A percentile compares a stretch with the other conserved stretches of the same genome.
phyloP scores from a whole-genome alignment of 2,329 filamentous ascomycete species.

The Fusarium sp. region DNA sequence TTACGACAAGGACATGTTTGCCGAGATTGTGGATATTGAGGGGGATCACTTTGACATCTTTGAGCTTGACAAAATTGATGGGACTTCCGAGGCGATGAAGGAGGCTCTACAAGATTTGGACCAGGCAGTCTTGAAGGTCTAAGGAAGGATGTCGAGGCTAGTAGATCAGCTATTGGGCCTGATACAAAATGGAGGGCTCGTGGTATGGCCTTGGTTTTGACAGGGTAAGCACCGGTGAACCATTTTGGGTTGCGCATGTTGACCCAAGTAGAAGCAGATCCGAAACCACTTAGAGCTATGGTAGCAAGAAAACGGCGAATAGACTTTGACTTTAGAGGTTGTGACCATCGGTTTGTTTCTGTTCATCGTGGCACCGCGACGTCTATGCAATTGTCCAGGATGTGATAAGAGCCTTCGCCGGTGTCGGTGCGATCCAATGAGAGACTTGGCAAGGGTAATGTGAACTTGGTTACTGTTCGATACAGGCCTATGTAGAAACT shows the following conservation, averaged over 20 bases:
- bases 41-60: constrained; percentile 69
- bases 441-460: not conserved
- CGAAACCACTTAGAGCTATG: not conserved
- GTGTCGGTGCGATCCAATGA: not conserved
- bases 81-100: constrained; percentile 49
- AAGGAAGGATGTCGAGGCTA: not conserved
- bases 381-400: not conserved
- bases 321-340: not conserved
- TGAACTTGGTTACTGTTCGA: not conserved
- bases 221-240: not conserved
- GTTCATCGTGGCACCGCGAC: not conserved
- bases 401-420: not conserved
- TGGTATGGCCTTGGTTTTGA: not conserved
- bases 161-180: not conserved
- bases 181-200: not conserved
- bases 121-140: not conserved
- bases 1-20: constrained; percentile 63
- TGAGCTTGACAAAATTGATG: constrained; percentile 47
- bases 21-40: constrained; percentile 63
- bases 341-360: no score
- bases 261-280: not conserved
- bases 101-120: constrained; percentile 41
- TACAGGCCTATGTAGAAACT: not conserved
- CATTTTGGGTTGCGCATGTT: not conserved
- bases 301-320: not conserved